Base-by-base conservation (phyloP, 2,329 filamentous ascomycete species). In the Nothopassalora personata region DNA sequence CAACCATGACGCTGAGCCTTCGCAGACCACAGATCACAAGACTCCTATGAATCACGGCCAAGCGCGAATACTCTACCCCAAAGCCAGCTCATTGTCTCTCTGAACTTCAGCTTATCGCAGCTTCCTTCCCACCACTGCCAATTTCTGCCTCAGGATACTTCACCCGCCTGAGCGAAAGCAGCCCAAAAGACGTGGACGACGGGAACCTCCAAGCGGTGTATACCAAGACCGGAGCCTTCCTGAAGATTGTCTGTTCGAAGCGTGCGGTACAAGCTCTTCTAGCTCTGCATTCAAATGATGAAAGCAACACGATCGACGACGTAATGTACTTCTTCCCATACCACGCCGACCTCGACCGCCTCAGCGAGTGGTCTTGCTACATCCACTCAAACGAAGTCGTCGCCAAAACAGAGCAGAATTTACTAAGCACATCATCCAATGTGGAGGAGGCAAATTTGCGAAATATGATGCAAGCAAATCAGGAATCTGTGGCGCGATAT, bases 331-430 rank as follows among this genome's bases (percentile, higher is more conserved):
- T 55, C 46, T 59, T 56, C 15, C 53, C 53, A 28, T 56, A 59
- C 31, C 47, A 59, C 19, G 27, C 46, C 28, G 19, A 6, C 13
- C 53, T 59, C 5, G 57, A 59, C 48, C 46, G 31, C n/a, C 52
- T 59, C 6, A 59, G 57, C 46, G 47, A 59, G 18, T 59, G 57
- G 53, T 53, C 53, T 46, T 59, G 53, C 53, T 56, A 59, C 47
- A 45, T 59, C 28, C 53, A 59, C 28, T 18, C 43, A 19, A 19
- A 23, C 13, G 9, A 56, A 46, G 52, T 56, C 18, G 53, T 56
- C 4, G 53, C 53, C n/a, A n/a, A 56, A 47, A 27, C 57, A 59
- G 33, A 59, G 43, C 51, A n/a, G 57, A 19, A 46, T 59, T 45
- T 59, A 55, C 52, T 5, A 48, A n/a, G 51, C 51, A 11, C 43